Conservation (phyloP, 1,139 yeast genomes). For the Geotrichum aggregatum region DNA sequence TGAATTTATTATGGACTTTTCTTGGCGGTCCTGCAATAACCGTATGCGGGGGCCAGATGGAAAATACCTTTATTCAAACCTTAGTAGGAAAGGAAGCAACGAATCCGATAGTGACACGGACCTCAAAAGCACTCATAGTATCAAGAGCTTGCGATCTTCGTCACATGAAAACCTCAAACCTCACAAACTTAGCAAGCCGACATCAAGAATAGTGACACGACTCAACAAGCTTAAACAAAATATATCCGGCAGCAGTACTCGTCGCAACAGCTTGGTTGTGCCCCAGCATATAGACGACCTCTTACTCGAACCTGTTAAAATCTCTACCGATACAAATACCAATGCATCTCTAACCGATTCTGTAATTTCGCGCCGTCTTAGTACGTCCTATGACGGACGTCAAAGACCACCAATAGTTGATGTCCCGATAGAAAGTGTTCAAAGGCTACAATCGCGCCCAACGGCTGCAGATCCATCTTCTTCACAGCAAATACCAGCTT, state of each 20-base stretch:
- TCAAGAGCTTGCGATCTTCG: too few relatives aligned
- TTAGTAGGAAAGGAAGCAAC: background rate
- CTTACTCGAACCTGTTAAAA: background rate
- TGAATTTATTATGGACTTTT: constrained; percentile 33
- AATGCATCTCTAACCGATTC: too few relatives aligned
- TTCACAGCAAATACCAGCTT: background rate
- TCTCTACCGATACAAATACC: too few relatives aligned
- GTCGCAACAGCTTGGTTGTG: too few relatives aligned
- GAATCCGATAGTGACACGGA: background rate
- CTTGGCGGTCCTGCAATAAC: constrained; percentile 19
- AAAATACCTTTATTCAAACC: constrained; percentile 22
- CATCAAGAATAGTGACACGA: background rate
- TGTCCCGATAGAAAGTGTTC: background rate
- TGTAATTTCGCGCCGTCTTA: too few relatives aligned
- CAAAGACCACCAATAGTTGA: background rate
- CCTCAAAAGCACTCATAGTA: background rate
- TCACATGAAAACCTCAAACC: background rate
- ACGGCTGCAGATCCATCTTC: too few relatives aligned
- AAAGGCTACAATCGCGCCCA: background rate
- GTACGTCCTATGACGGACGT: too few relatives aligned
- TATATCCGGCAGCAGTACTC: background rate
- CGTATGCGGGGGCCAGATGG: background rate
- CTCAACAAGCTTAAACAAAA: background rate
- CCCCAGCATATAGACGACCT: background rate
- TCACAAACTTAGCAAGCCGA: background rate